Conservation (phyloP, 495 filamentous ascomycete genomes). For the Podospora bellae-mahoneyi region DNA sequence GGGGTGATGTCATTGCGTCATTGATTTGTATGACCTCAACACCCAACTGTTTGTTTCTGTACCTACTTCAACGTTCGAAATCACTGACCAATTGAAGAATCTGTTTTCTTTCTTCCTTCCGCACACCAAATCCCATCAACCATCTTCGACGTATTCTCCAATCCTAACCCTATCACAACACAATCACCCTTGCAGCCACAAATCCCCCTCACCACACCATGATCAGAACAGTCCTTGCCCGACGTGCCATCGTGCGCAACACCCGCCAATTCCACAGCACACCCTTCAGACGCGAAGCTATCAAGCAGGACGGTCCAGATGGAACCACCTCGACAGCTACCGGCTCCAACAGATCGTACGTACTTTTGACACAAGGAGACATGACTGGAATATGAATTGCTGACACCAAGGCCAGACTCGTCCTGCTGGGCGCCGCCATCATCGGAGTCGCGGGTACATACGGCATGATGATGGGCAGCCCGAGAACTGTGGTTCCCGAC, state of each 20-base stretch:
- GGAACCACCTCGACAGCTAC: neutral
- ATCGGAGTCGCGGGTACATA: conserved; percentile 1
- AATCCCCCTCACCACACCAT: neutral
- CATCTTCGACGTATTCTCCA: neutral
- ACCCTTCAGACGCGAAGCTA: neutral
- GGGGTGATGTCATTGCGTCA: neutral
- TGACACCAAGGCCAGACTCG: neutral
- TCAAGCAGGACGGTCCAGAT: neutral
- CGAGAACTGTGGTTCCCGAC: neutral
- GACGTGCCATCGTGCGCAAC: neutral
- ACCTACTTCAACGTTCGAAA: neutral
- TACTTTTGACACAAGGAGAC: neutral
- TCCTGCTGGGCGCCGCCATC: neutral
- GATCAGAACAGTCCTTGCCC: neutral
- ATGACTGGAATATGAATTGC: neutral
- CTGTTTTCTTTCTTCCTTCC: neutral
- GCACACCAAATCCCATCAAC: neutral
- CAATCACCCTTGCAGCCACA: neutral
- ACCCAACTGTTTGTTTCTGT: neutral
- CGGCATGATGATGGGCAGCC: conserved; percentile 7
- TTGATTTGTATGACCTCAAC: neutral
- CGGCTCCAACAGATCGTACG: neutral
- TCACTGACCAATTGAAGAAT: neutral
- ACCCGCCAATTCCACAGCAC: neutral
- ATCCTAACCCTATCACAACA: neutral